These are phyloP conservation scores for Melampsora americana DNA, from an alignment of 1,284 basidiomycete genomes.

Conservation along the genomic window DNA sequence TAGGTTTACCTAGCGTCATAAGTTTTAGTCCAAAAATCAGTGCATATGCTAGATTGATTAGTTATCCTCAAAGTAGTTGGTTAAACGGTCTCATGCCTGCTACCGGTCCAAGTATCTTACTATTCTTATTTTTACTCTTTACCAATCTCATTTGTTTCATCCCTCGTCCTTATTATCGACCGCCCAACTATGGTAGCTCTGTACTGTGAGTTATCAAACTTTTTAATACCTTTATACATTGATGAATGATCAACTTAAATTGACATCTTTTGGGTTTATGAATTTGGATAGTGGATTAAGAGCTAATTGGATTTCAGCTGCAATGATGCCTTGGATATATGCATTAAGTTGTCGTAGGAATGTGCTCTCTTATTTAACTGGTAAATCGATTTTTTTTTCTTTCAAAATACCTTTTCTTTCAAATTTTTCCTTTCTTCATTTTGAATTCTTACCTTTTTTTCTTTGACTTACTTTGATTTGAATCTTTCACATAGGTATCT, in stretches of 20 bases:
- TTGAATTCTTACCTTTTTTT: not conserved
- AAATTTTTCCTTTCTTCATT: not conserved
- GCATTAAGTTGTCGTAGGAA: slow-evolving; percentile 16
- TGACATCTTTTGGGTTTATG: too few relatives aligned
- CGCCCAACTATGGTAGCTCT: slow-evolving; percentile 1
- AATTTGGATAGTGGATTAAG: slow-evolving; percentile 16
- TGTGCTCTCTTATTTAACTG: slow-evolving; percentile 20
- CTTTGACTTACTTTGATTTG: too few relatives aligned
- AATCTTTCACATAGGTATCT: slow-evolving; percentile 18
- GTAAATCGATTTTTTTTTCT: slow-evolving; percentile 13
- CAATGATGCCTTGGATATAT: slow-evolving; percentile 41
- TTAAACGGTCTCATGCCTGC: slow-evolving; percentile 16
- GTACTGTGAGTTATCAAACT: not conserved
- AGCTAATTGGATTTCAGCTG: slow-evolving; percentile 29
- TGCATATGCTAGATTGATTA: slow-evolving; percentile 22
- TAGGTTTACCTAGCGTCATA: slow-evolving; percentile 20
- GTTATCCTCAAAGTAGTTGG: slow-evolving; percentile 23
- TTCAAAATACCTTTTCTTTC: not conserved
- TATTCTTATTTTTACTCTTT: slow-evolving; percentile 35
- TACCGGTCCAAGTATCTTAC: slow-evolving; percentile 27
- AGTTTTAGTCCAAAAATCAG: slow-evolving; percentile 23
- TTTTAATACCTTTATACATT: too few relatives aligned
- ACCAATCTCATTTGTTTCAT: slow-evolving; percentile 21
- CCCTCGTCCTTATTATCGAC: slow-evolving; percentile 11
- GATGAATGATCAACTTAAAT: too few relatives aligned